These are phyloP conservation scores for Corylus americana DNA, from an alignment of 306 rosid genomes.

Conservation along the genomic window DNA sequence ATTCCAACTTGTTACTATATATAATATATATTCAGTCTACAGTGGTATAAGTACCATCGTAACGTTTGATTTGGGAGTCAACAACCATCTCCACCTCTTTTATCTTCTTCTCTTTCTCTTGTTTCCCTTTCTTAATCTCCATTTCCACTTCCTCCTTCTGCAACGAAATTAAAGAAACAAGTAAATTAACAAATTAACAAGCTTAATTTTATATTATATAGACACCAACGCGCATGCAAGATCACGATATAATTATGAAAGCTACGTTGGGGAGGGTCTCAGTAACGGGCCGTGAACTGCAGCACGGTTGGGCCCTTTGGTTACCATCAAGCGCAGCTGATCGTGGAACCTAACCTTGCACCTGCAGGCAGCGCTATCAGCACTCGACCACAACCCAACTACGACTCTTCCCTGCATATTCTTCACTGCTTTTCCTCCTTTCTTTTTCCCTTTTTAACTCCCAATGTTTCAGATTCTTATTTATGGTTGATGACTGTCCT, in stretches of 20 bases:
- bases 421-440: neutral
- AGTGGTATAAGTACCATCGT: neutral
- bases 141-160: slow-evolving; percentile 41
- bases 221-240: too few species aligned
- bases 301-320: slow-evolving; percentile 29
- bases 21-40: neutral
- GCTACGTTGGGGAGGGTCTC: slow-evolving; percentile 23
- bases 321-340: slow-evolving; percentile 13
- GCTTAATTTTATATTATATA: too few species aligned
- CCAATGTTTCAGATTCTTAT: too few species aligned
- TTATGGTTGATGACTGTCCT: too few species aligned
- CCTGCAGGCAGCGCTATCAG: too few species aligned
- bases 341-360: neutral
- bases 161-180: neutral
- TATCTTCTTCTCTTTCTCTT: slow-evolving; percentile 40
- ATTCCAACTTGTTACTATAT: too few species aligned
- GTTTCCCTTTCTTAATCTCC: slow-evolving; percentile 35
- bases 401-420: slow-evolving; percentile 19
- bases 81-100: slow-evolving; percentile 40
- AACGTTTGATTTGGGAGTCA: slow-evolving; percentile 31
- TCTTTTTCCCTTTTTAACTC: too few species aligned
- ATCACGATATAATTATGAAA: too few species aligned
- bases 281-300: slow-evolving; percentile 35
- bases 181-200: neutral
- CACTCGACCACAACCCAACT: neutral